Conservation (phyloP, 78 protist genomes). For the Dictyostelium intermedium region DNA sequence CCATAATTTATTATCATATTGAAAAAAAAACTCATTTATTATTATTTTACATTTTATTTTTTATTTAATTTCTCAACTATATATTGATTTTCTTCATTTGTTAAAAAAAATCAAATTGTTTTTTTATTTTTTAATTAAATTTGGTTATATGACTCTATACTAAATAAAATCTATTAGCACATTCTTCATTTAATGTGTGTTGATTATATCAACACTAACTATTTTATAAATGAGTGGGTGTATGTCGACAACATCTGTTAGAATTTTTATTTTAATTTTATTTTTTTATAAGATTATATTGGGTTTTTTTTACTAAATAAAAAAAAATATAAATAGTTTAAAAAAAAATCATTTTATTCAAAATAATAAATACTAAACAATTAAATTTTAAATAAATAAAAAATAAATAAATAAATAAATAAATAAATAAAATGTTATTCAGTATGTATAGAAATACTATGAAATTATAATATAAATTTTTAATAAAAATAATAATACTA, state of each 20-base stretch:
- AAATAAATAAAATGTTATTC: neutral
- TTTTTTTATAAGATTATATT: neutral
- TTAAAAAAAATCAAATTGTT: neutral
- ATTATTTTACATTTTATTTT: too few species aligned
- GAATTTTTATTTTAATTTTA: neutral
- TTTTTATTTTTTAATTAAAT: neutral
- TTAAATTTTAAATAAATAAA: neutral
- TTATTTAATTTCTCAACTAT: too few species aligned
- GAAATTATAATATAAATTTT: neutral
- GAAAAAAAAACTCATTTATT: too few species aligned
- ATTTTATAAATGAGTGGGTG: neutral
- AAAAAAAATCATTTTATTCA: neutral
- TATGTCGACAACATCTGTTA: neutral
- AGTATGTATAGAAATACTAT: neutral
- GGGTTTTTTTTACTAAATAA: neutral
- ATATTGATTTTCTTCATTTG: neutral
- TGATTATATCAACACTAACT: neutral
- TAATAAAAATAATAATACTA: too few species aligned
- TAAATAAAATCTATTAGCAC: neutral
- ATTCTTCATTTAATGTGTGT: neutral
- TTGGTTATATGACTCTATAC: neutral
- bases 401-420: neutral
- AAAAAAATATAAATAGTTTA: neutral
- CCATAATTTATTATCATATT: too few species aligned
- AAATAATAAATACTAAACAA: too few species aligned